Evolutionary conservation across 2,329 filamentous ascomycete genomes (phyloP).

Genomic region (Pseudogymnoascus sp.): DNA sequence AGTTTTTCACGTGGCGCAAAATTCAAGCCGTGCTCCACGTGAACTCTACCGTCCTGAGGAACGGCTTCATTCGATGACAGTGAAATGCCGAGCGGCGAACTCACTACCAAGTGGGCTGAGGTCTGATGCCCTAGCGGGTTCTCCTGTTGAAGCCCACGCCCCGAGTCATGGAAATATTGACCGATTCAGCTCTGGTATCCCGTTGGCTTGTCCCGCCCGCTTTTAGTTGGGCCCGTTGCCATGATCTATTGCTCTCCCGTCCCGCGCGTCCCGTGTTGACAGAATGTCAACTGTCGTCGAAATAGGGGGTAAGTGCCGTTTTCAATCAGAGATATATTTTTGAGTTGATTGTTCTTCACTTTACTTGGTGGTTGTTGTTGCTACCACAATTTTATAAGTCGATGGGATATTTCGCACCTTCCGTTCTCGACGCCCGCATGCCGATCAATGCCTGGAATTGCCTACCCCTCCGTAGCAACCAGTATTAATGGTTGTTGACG

Average conservation of each 20-base stretch:
- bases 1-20: background rate
- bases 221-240: background rate
- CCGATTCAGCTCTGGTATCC: background rate
- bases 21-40: background rate
- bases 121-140: background rate
- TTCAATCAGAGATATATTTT: background rate
- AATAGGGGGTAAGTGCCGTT: background rate
- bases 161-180: background rate
- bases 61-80: background rate
- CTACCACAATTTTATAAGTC: background rate
- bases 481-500: background rate
- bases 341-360: background rate
- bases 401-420: background rate
- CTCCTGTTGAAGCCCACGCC: background rate
- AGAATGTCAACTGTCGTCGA: background rate
- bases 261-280: background rate
- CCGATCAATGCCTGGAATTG: background rate
- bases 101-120: background rate
- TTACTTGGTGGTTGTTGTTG: background rate
- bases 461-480: background rate
- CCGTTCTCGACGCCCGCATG: background rate
- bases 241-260: background rate
- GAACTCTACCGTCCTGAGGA: background rate
- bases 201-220: conserved; percentile 2
- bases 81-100: background rate